Base-by-base conservation (phyloP, 352 stramenopile species). In the Lagenidium sp. region DNA sequence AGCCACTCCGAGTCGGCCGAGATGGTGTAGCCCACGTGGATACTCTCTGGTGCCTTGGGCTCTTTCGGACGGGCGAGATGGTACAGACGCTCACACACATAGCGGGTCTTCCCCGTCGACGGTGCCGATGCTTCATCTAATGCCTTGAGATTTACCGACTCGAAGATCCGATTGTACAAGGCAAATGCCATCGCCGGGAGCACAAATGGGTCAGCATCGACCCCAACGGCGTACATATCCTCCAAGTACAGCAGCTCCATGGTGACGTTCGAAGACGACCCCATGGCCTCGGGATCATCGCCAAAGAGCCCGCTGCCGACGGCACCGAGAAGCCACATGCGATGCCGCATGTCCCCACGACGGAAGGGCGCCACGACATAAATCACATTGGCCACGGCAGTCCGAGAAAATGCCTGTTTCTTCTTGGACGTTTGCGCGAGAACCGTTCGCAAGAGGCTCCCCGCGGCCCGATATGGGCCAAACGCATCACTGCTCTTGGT, bases 181-280 rank as follows among this genome's bases (percentile, higher is more conserved):
- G 58, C 57, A 48, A 89, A 82, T 5, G 43, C 43, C 12, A 43
- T 69, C 76, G 74, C 64, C 50, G 85, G 66, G 23, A 85, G 44
- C 25, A 63, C 51, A 25, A 74, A 68, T 12, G 77, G 77, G 21
- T 63, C 82, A 16, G 71, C 59, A 28, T 84, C 77, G 28, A 89
- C 52, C 26, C 65, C 58, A 2, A 78, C 66, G 46, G 82, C 69
- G 41, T 80, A 82, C 39, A 89, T 31, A 34, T 89, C 74, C 35
- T 89, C 77, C 32, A 89, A 45, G 24, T 67, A 89, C 24, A 89
- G 50, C 37, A 86, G 49, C 47, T 86, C 77, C 19, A 89, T 49
- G 12, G 69, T 82, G 15, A 89, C 60, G 15, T 69, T 83, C n/a
- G 56, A 42, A 5, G 39, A 26, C 23, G 37, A 16, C 1, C 35